Base-by-base conservation (phyloP, 805 yeast genomes). In the Candida mattraensis region DNA sequence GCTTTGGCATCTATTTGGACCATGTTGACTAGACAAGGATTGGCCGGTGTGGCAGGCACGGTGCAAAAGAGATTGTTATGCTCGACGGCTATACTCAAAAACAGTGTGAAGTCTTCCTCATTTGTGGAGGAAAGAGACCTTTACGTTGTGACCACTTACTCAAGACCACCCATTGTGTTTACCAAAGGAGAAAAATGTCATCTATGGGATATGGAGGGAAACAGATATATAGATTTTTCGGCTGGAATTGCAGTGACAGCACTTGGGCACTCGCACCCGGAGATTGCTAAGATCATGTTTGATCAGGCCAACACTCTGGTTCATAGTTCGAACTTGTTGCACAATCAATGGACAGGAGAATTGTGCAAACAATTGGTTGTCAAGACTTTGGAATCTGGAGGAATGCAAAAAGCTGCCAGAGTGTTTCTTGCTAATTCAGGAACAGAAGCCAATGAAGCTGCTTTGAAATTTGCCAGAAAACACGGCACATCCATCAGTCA, bases 181-280 rank as follows among this genome's bases (percentile, higher is more conserved):
- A 78, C 83, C 31, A 82, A 80, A 42, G 99, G 96, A 22, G 63
- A 78, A 49, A 96, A 95, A 13, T 76, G 88, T n/a, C 69, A 69
- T 35, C 58, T 93, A 36, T 88, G 80, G 69, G 99, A 93, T 60
- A 62, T 83, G 31, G 87, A 86, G 50, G 83, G 83, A 42, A 71
- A 77, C 24, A 73, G 82, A 56, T 93, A 82, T 54, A 71, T 93
- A 33, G 99, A 93, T 58, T 91, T 93, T 63, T 81, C 91, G 1
- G 88, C 97, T 2, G 99, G 99, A 35, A 91, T 93, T 48, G 98
- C 99, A 1, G 99, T 93, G 11, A 91, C 96, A n/a, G 82, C 86
- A 1, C 67, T 93, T 45, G 99, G 99, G 3, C 98, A 93, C 56
- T 69, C 88, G 17, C 74, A 93, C 50, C 78, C 80, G 4, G 82